Evolutionary conservation across 768 basidiomycete species (phyloP), one percentile per base, ranked within the genome.

Genomic region (Podaxis rugospora): DNA sequence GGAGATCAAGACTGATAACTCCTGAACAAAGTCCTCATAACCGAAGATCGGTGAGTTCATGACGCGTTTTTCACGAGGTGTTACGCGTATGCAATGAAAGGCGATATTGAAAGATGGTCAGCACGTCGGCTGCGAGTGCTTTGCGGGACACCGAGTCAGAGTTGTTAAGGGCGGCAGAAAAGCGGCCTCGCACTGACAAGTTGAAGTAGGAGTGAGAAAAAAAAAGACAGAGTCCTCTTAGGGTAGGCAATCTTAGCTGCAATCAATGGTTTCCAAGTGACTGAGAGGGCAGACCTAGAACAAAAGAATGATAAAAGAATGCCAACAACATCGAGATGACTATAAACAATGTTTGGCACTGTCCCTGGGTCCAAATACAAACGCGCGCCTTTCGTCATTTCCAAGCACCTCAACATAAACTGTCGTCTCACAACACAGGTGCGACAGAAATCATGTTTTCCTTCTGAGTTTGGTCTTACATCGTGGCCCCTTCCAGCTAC

Each of bases 1-100:
- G 5, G 75, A 71, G 18, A 80, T 59, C 14, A 81, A 72, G 9
- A 75, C 71, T 14, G 68, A 68, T 6, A 81, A 60, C 55, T 79
- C 78, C 21, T 71, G 63, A 25, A 63, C 61, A 57, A 74, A 65
- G 18, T 64, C 47, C 58, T 71, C 71, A 55, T 72, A 72, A 55
- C 70, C 72, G 23, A 67, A 66, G 23, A 46, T 18, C 27, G 59
- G 11, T 11, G 51, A 2, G 37, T 36, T 27, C 59, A 60, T 60
- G 21, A 50, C 57, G 57, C 57, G 57, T 58, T 58, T 50, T 58
- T 57, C 44, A 18, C 27, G 49, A 11, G 4, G 16, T 3, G 25
- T 35, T 35, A 35, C 55, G 55, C 42, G 55, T 57, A 23, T 49
- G 11, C 11, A 2, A 4, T 49, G 7, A 49, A 11, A 13, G 21